These are phyloP conservation scores for Triglochin maritima DNA, from an alignment of 106 monocot species.

Conservation along the genomic window DNA sequence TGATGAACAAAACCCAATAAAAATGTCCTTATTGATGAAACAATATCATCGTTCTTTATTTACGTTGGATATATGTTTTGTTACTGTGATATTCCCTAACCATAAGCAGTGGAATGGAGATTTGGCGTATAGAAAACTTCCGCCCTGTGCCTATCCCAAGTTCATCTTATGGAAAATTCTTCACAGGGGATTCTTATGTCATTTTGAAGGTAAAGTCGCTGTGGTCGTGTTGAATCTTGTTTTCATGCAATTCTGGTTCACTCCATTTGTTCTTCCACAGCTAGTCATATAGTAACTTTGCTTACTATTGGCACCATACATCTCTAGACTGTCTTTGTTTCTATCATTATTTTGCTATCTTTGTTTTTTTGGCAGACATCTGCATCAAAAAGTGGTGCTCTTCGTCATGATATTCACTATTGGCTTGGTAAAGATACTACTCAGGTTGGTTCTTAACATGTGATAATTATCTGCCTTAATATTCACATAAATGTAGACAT, in stretches of 20 bases:
- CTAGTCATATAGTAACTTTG: neutral
- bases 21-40: neutral
- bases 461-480: neutral
- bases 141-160: constrained; percentile 60
- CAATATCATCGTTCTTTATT: neutral
- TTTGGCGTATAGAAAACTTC: constrained; percentile 96
- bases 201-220: constrained; percentile 57
- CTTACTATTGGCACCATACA: neutral
- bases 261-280: neutral
- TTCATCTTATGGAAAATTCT: constrained; percentile 82
- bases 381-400: constrained; percentile 38
- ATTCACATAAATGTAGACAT: neutral
- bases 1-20: too few species aligned
- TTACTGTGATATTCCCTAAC: constrained; percentile 31
- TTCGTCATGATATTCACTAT: constrained; percentile 49
- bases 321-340: neutral
- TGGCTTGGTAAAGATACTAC: constrained; percentile 57
- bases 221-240: neutral
- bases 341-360: neutral
- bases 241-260: neutral
- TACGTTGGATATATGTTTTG: too few species aligned
- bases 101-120: constrained; percentile 57
- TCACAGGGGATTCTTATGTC: constrained; percentile 78
- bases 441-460: constrained; percentile 22
- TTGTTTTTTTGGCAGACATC: constrained; percentile 22